phyloP scores from a whole-genome alignment of 805 yeast genomes.

The Candida argentea region DNA sequence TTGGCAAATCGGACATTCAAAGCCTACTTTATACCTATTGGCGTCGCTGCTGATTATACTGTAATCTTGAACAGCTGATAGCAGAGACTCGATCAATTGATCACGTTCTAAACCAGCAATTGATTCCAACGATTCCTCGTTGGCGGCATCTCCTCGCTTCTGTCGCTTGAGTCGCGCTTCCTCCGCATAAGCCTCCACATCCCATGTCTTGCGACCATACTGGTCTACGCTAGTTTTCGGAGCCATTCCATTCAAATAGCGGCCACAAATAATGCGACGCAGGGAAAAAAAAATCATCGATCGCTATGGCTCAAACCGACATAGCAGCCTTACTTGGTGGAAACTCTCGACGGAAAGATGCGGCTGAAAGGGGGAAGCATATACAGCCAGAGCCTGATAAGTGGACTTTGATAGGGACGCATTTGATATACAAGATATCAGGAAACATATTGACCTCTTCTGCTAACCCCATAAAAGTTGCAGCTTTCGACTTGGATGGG shows the following conservation, averaged over 20 bases:
- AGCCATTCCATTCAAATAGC: too few relatives aligned
- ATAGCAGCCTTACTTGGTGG: background rate
- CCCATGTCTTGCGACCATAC: conserved; percentile 67
- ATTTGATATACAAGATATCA: conserved; percentile 4
- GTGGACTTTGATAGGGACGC: conserved; percentile 3
- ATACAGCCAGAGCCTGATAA: too few relatives aligned
- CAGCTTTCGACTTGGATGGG: conserved; percentile 80
- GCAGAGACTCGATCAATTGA: conserved; percentile 19
- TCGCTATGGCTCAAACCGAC: background rate
- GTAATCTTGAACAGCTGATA: conserved; percentile 23
- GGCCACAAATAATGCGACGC: too few relatives aligned
- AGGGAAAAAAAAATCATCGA: too few relatives aligned
- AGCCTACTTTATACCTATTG: conserved; percentile 63
- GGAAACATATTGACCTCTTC: background rate
- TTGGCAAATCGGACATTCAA: conserved; percentile 73
- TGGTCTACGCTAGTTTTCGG: conserved; percentile 17
- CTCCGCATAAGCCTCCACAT: conserved; percentile 51
- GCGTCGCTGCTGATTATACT: conserved; percentile 21
- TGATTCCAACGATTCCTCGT: conserved; percentile 1
- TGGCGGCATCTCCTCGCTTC: background rate
- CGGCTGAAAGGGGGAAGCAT: background rate
- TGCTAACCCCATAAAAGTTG: conserved; percentile 41
- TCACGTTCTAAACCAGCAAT: conserved; percentile 17
- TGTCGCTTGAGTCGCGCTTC: conserved; percentile 26
- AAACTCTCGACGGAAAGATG: background rate